Evolutionary conservation across 257 asterid genomes (phyloP).

Genomic region (Cynanchum wilfordii): DNA sequence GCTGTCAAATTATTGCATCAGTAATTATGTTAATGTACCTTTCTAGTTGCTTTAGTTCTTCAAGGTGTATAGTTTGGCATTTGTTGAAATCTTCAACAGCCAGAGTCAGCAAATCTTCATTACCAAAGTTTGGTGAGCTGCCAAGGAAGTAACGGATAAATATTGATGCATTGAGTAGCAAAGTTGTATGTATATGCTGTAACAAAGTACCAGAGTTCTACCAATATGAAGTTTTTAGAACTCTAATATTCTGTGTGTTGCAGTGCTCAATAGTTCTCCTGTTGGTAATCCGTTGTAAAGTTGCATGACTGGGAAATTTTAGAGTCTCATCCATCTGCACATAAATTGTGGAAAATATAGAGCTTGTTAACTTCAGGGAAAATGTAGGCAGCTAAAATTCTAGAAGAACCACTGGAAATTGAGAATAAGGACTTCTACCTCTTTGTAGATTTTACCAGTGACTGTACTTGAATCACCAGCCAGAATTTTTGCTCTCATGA

Average conservation of each 20-base stretch:
- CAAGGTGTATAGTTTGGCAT: conserved; percentile 56
- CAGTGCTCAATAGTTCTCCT: conserved; percentile 62
- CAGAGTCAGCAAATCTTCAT: conserved; percentile 53
- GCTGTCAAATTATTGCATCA: not conserved
- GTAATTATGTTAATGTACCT: conserved; percentile 35
- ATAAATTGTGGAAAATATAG: conserved; percentile 6
- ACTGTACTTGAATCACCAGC: conserved; percentile 29
- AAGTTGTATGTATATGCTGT: not conserved
- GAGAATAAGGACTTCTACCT: conserved; percentile 42
- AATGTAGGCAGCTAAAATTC: conserved; percentile 6
- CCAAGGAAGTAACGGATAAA: conserved; percentile 16
- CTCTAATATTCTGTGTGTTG: conserved; percentile 43
- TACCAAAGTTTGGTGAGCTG: conserved; percentile 67
- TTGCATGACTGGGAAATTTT: conserved; percentile 56
- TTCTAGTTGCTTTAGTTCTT: conserved; percentile 71
- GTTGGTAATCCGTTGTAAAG: conserved; percentile 50
- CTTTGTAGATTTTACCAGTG: conserved; percentile 33
- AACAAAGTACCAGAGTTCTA: conserved; percentile 23
- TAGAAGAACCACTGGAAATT: conserved; percentile 8
- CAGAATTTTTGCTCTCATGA: conserved; percentile 45
- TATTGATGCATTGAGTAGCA: not conserved
- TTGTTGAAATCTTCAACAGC: conserved; percentile 71
- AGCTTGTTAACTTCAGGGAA: not conserved
- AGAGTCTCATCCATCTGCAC: conserved; percentile 60
- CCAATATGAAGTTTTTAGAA: conserved; percentile 72